Conservation (phyloP, 768 basidiomycete genomes). For the Mycena filopes region DNA sequence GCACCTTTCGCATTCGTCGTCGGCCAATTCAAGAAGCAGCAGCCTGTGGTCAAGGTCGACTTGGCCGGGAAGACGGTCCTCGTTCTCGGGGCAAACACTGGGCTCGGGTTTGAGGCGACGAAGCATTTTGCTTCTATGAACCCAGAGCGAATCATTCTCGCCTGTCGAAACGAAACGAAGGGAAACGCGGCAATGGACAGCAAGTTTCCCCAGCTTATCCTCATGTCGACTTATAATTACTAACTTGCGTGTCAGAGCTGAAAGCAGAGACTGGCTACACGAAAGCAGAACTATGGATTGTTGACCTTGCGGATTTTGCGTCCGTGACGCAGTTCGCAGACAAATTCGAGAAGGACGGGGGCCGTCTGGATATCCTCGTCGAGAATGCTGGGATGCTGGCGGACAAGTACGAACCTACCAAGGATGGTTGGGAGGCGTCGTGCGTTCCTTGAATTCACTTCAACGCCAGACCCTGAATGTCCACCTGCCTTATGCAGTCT, state of each 20-base stretch:
- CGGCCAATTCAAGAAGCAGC: slow-evolving; percentile 1
- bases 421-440: slow-evolving; percentile 19
- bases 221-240: not conserved
- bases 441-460: not conserved
- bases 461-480: not conserved
- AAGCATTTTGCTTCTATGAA: slow-evolving; percentile 27
- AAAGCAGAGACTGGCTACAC: slow-evolving; percentile 35
- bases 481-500: slow-evolving; percentile 42
- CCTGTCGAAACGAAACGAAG: slow-evolving; percentile 19
- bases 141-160: slow-evolving; percentile 15
- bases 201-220: not conserved
- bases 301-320: slow-evolving; percentile 43
- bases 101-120: slow-evolving; percentile 19
- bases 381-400: slow-evolving; percentile 18
- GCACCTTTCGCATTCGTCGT: not conserved
- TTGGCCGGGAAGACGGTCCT: slow-evolving; percentile 17
- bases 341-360: slow-evolving; percentile 31
- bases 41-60: slow-evolving; percentile 7
- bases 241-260: slow-evolving; percentile 33
- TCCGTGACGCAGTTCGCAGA: slow-evolving; percentile 42
- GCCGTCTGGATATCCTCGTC: slow-evolving; percentile 25
- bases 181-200: slow-evolving; percentile 20
- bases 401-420: not conserved
- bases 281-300: slow-evolving; percentile 40
- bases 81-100: slow-evolving; percentile 23